A percentile compares a stretch with the other conserved stretches of the same genome.
Conservation (phyloP, 2,329 filamentous ascomycete species). For the Rutstroemia sp. region DNA sequence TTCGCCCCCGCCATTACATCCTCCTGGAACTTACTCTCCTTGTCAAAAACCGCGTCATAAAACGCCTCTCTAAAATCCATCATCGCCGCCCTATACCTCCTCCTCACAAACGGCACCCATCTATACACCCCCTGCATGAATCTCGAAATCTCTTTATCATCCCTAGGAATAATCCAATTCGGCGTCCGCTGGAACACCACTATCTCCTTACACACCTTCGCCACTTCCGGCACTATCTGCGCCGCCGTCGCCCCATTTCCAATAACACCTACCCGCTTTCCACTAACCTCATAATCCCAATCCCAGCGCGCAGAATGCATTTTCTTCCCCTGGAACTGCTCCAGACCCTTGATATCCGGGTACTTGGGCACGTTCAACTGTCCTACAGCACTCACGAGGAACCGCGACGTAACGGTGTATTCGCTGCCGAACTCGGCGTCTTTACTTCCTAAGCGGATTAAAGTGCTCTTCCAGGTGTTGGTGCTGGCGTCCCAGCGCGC, state of each 20-base stretch:
- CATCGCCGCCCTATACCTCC: slow-evolving; percentile 40
- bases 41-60: too few relatives aligned
- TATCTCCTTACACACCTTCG: slow-evolving; percentile 42
- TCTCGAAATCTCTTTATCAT: slow-evolving; percentile 38
- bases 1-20: slow-evolving; percentile 17
- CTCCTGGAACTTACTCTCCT: slow-evolving; percentile 32
- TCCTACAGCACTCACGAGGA: slow-evolving; percentile 50
- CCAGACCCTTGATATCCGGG: slow-evolving; percentile 39
- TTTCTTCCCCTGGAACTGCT: slow-evolving; percentile 38
- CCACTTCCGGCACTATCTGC: slow-evolving; percentile 51
- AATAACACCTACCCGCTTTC: slow-evolving; percentile 50
- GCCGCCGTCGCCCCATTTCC: slow-evolving; percentile 52
- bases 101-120: slow-evolving; percentile 43
- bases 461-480: slow-evolving; percentile 43
- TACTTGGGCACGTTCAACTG: slow-evolving; percentile 51
- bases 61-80: slow-evolving; percentile 32
- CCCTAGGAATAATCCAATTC: slow-evolving; percentile 50
- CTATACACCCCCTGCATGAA: slow-evolving; percentile 12
- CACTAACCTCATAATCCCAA: slow-evolving; percentile 46
- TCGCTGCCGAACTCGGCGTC: slow-evolving; percentile 40
- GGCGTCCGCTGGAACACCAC: slow-evolving; percentile 51
- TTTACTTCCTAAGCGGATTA: slow-evolving; percentile 31
- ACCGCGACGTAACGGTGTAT: slow-evolving; percentile 43
- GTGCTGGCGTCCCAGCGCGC: slow-evolving; percentile 45
- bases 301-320: slow-evolving; percentile 54